Evolutionary conservation across 176 grass and related monocot genomes (phyloP).

Genomic region (Luzula sylvatica): DNA sequence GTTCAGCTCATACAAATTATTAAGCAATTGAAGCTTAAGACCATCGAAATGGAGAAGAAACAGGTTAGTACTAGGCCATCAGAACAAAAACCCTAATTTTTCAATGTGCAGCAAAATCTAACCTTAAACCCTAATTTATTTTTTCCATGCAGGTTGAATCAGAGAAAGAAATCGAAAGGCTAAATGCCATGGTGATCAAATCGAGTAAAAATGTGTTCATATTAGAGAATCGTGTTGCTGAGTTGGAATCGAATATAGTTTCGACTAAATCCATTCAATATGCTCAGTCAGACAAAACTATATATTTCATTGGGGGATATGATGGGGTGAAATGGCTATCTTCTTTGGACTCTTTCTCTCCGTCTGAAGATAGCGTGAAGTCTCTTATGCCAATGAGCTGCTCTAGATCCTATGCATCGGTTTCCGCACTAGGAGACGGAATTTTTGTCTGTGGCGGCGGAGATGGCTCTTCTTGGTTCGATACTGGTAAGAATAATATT

Average conservation of each 20-base stretch:
- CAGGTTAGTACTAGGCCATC: conserved; percentile 28
- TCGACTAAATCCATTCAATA: conserved; percentile 11
- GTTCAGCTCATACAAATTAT: conserved; percentile 49
- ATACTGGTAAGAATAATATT: conserved; percentile 22
- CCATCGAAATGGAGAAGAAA: conserved; percentile 40
- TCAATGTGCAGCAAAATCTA: neutral
- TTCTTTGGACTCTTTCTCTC: conserved; percentile 49
- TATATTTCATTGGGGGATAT: conserved; percentile 65
- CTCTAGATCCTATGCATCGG: conserved; percentile 45
- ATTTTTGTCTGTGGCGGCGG: conserved; percentile 65
- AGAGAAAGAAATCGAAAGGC: conserved; percentile 48
- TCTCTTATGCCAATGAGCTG: conserved; percentile 49
- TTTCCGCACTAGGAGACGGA: conserved; percentile 39
- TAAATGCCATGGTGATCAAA: conserved; percentile 38
- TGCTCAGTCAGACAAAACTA: conserved; percentile 14
- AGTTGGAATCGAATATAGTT: conserved; percentile 32
- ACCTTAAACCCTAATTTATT: neutral
- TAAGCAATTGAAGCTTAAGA: conserved; percentile 35
- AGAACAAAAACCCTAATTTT: neutral
- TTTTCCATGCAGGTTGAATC: conserved; percentile 38
- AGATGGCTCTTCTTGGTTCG: conserved; percentile 37
- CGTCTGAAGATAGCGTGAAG: conserved; percentile 37
- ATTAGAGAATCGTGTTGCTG: conserved; percentile 38
- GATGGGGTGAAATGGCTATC: conserved; percentile 47
- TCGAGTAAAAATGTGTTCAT: conserved; percentile 40